Conservation (phyloP, 140 eudicot genomes). For the Erigeron philadelphicus region DNA sequence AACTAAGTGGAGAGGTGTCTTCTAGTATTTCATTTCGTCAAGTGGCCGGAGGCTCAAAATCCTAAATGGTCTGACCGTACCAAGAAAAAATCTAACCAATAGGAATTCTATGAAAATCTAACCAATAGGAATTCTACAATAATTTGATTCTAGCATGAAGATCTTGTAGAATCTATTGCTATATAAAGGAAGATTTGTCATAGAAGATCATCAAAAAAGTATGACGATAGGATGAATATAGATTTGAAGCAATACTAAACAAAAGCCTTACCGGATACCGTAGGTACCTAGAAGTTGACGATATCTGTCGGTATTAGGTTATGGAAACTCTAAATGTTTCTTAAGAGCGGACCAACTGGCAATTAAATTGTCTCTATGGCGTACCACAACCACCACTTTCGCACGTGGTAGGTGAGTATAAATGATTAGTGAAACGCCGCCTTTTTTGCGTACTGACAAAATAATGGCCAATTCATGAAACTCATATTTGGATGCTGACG, state of each 20-base stretch:
- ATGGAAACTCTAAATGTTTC: slow-evolving; percentile 15
- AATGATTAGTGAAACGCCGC: too few relatives aligned
- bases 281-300: neutral
- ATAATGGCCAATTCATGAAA: too few relatives aligned
- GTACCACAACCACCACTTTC: too few relatives aligned
- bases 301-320: neutral
- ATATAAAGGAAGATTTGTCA: neutral
- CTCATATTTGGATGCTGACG: too few relatives aligned
- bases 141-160: slow-evolving; percentile 8
- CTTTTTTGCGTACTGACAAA: too few relatives aligned
- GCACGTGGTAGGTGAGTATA: too few relatives aligned
- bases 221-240: neutral
- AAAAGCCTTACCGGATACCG: neutral
- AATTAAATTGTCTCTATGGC: neutral
- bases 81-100: neutral
- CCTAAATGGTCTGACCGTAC: neutral
- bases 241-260: neutral
- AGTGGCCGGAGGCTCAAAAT: neutral
- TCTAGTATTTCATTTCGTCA: neutral
- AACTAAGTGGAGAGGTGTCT: neutral
- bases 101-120: slow-evolving; percentile 1
- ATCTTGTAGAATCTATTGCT: slow-evolving; percentile 1
- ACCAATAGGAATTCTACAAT: neutral
- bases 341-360: slow-evolving; percentile 5
- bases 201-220: neutral